These are phyloP conservation scores for Porogramme epimiltina DNA, from an alignment of 1,284 basidiomycete species.

Conservation along the genomic window DNA sequence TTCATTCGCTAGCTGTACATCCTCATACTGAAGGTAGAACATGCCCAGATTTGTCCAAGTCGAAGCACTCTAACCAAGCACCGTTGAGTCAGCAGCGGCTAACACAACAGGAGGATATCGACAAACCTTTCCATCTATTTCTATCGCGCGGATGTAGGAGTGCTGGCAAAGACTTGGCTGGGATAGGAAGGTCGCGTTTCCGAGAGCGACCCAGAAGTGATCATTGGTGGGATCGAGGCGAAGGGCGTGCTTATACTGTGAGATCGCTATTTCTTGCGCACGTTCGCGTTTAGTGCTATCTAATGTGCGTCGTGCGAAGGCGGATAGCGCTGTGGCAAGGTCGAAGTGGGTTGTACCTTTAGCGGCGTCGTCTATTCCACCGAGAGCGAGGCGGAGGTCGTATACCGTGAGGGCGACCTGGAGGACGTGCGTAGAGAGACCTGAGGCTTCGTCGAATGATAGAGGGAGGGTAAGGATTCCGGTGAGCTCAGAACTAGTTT, in stretches of 20 bases:
- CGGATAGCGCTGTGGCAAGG: conserved; percentile 69
- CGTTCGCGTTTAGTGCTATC: conserved; percentile 34
- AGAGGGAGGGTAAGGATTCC: conserved; percentile 41
- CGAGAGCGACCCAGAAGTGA: conserved; percentile 82
- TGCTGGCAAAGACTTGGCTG: conserved; percentile 84
- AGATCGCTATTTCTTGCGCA: conserved; percentile 55
- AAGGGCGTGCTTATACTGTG: conserved; percentile 76
- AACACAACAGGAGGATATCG: neutral
- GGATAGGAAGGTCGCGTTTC: conserved; percentile 70
- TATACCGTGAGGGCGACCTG: conserved; percentile 67
- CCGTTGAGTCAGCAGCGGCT: conserved; percentile 5
- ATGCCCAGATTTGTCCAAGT: conserved; percentile 93
- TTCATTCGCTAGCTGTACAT: conserved; percentile 85
- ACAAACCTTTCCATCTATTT: conserved; percentile 76
- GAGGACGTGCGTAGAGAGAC: conserved; percentile 34
- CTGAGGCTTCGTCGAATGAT: conserved; percentile 10
- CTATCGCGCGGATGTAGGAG: conserved; percentile 88
- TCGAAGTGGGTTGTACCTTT: conserved; percentile 78
- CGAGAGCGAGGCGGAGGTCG: conserved; percentile 73
- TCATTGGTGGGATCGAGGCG: conserved; percentile 76
- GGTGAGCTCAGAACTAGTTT: conserved; percentile 43
- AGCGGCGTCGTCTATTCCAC: conserved; percentile 57
- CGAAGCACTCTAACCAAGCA: conserved; percentile 57
- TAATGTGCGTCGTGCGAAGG: conserved; percentile 43
- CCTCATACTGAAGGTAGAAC: conserved; percentile 84